Percentiles rank a stretch among this genome's conserved stretches.
Evolutionary conservation across 139 green algal species (phyloP).

Genomic region (Chlorella sp.): DNA sequence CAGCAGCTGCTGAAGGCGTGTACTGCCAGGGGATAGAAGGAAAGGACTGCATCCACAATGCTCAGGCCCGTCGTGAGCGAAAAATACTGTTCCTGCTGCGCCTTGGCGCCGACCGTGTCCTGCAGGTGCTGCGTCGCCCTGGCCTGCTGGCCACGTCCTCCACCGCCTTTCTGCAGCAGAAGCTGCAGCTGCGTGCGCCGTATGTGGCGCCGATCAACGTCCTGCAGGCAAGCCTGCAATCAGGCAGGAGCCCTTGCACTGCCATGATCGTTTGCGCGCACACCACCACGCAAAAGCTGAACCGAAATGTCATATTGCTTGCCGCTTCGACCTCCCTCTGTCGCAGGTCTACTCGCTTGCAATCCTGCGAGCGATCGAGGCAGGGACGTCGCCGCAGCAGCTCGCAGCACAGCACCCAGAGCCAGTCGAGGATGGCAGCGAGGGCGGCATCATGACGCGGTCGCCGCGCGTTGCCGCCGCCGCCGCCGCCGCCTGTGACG

Average conservation of each 20-base stretch:
- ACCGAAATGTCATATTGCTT: no score
- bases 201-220: constrained; percentile 96
- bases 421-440: neutral
- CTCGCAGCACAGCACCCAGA: constrained; percentile 10
- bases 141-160: constrained; percentile 59
- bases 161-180: constrained; percentile 77
- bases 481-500: no score
- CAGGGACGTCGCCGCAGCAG: constrained; percentile 20
- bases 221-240: constrained; percentile 84
- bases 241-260: no score
- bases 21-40: no score
- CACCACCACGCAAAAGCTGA: neutral
- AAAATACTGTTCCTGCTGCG: no score
- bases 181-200: constrained; percentile 85
- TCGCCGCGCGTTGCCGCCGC: neutral
- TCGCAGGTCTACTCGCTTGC: constrained; percentile 55
- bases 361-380: constrained; percentile 42
- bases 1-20: constrained; percentile 54
- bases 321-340: neutral
- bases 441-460: neutral
- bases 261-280: no score
- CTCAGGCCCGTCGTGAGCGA: no score
- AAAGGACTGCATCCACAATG: no score
- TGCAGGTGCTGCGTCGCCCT: constrained; percentile 74
- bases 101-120: no score